These are phyloP conservation scores for Heteromeles arbutifolia DNA, from an alignment of 306 rosid species.

Conservation along the genomic window DNA sequence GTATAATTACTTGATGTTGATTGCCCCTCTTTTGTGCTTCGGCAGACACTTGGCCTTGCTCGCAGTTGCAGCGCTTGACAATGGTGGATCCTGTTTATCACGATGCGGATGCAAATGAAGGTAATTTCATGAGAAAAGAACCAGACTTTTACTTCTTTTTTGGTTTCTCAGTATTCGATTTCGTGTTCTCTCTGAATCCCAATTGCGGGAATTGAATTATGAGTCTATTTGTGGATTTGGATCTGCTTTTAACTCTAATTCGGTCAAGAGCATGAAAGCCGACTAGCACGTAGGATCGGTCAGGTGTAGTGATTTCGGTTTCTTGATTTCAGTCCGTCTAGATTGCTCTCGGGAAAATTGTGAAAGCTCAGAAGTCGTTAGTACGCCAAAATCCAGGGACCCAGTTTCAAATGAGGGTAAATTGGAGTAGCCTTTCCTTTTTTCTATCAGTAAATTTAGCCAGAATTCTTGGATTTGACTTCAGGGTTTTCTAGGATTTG, in stretches of 20 bases:
- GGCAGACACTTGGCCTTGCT: conserved; percentile 32
- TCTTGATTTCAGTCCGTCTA: neutral
- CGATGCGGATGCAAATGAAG: conserved; percentile 21
- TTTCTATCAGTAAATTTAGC: neutral
- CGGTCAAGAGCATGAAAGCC: neutral
- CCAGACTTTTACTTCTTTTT: neutral
- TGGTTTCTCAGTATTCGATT: conserved; percentile 1
- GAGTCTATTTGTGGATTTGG: neutral
- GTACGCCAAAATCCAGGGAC: conserved; percentile 21
- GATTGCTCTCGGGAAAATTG: conserved; percentile 12
- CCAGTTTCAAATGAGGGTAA: conserved; percentile 23
- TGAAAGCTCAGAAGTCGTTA: conserved; percentile 11
- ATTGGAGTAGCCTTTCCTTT: neutral
- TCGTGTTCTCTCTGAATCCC: conserved; percentile 10
- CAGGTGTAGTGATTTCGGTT: conserved; percentile 16
- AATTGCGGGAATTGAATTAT: conserved; percentile 1
- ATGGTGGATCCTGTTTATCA: conserved; percentile 38
- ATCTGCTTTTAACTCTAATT: neutral
- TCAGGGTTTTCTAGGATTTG: conserved; percentile 9
- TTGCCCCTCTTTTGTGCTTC: neutral
- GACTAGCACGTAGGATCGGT: neutral
- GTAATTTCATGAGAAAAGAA: neutral
- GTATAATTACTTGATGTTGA: conserved; percentile 1
- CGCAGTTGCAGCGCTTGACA: conserved; percentile 11
- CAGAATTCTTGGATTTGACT: neutral